Evolutionary conservation across 306 rosid genomes (phyloP).

Genomic region (Crotalaria pallida): DNA sequence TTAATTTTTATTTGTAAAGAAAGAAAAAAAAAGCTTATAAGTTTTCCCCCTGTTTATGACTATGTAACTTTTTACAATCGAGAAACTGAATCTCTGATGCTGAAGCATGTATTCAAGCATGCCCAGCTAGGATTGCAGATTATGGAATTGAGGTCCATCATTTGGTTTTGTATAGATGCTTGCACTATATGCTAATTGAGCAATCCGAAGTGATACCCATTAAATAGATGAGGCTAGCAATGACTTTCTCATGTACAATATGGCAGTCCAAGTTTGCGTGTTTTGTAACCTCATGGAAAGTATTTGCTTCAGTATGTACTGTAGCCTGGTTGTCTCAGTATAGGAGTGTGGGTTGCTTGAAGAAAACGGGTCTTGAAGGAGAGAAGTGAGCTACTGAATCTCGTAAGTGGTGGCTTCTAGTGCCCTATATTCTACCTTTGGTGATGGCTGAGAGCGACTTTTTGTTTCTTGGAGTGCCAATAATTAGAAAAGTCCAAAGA

Average conservation of each 20-base stretch:
- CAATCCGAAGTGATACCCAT: background rate
- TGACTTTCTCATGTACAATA: background rate
- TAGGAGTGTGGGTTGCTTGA: background rate
- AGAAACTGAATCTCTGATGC: background rate
- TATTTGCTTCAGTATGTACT: background rate
- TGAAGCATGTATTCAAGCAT: background rate
- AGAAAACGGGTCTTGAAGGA: background rate
- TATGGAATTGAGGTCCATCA: background rate
- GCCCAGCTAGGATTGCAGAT: background rate
- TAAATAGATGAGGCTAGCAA: background rate
- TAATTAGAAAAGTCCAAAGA: background rate
- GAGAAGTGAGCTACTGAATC: background rate
- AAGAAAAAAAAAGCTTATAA: background rate
- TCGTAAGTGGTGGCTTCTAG: background rate
- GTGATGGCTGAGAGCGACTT: background rate
- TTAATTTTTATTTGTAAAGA: background rate
- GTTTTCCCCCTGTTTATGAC: background rate
- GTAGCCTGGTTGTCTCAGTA: background rate
- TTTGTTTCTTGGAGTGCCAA: background rate
- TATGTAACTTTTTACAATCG: background rate
- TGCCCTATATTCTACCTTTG: background rate
- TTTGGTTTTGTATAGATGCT: background rate
- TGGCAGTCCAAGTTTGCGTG: background rate
- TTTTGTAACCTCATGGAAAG: background rate
- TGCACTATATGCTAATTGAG: background rate